phyloP scores from a whole-genome alignment of 192 early-diverging fungal species.

The Borealophlyctis nickersoniae region DNA sequence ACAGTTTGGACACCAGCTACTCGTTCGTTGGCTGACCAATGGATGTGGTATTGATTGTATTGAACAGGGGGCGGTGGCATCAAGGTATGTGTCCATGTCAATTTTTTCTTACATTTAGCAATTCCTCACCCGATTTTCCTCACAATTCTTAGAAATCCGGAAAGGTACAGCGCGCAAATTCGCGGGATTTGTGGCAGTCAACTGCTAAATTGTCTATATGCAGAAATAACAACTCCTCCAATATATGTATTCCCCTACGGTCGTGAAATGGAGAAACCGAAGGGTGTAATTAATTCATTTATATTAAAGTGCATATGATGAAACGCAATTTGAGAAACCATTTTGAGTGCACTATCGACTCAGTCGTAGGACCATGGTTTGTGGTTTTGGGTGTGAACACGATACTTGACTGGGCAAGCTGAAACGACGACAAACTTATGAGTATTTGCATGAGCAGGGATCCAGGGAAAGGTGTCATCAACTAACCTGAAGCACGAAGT shows the following conservation, averaged over 20 bases:
- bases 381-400: too few species aligned
- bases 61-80: conserved; percentile 20
- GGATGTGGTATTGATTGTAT: not conserved
- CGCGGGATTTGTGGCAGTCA: not conserved
- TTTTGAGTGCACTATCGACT: too few species aligned
- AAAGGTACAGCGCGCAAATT: conserved; percentile 7
- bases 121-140: not conserved
- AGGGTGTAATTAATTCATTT: too few species aligned
- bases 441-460: too few species aligned
- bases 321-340: too few species aligned
- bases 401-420: too few species aligned
- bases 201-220: not conserved
- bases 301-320: too few species aligned
- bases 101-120: not conserved
- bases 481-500: too few species aligned
- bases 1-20: not conserved
- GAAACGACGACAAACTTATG: too few species aligned
- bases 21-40: not conserved
- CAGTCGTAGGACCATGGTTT: too few species aligned
- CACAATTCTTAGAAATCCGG: conserved; percentile 29
- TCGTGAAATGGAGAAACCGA: not conserved
- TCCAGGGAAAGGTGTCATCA: too few species aligned
- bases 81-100: conserved; percentile 11
- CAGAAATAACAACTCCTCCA: not conserved
- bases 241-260: not conserved